These are phyloP conservation scores for Xylaria sp. DNA, from an alignment of 2,329 filamentous ascomycete species.

Conservation along the genomic window DNA sequence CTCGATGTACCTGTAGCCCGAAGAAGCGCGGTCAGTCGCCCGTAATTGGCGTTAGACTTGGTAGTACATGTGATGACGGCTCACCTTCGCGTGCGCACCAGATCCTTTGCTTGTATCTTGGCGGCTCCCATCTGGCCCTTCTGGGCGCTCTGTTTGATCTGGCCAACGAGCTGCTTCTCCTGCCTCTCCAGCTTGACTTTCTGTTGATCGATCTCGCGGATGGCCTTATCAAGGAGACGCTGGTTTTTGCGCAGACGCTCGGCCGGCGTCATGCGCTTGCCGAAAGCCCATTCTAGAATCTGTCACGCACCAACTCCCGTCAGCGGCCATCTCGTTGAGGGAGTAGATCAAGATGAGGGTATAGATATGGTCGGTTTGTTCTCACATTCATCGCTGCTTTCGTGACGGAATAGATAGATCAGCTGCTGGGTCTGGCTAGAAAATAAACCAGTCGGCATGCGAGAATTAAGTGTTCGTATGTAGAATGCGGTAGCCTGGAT, in stretches of 20 bases:
- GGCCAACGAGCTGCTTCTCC: conserved; percentile 94
- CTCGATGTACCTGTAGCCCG: conserved; percentile 79
- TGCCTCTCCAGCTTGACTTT: conserved; percentile 97
- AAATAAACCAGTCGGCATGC: neutral
- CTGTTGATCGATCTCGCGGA: conserved; percentile 94
- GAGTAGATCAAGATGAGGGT: neutral
- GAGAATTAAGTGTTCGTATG: neutral
- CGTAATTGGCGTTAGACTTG: too few relatives aligned
- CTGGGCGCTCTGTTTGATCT: conserved; percentile 98
- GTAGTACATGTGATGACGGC: conserved; percentile 28
- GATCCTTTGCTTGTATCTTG: conserved; percentile 97
- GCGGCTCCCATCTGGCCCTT: conserved; percentile 98
- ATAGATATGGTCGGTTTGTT: neutral
- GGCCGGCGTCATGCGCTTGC: conserved; percentile 97
- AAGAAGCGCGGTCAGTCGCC: neutral
- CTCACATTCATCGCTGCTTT: conserved; percentile 36
- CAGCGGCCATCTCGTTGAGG: conserved; percentile 10
- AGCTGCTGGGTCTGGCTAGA: neutral
- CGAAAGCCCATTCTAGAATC: conserved; percentile 99
- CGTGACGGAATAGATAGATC: neutral
- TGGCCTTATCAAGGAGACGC: conserved; percentile 95
- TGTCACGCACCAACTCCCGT: conserved; percentile 53
- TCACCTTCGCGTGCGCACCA: conserved; percentile 87
- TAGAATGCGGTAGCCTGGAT: conserved; percentile 18
- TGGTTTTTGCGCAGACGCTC: conserved; percentile 94